Evolutionary conservation across 2,329 filamentous ascomycete genomes (phyloP).

Genomic region (Ascochyta fabae): DNA sequence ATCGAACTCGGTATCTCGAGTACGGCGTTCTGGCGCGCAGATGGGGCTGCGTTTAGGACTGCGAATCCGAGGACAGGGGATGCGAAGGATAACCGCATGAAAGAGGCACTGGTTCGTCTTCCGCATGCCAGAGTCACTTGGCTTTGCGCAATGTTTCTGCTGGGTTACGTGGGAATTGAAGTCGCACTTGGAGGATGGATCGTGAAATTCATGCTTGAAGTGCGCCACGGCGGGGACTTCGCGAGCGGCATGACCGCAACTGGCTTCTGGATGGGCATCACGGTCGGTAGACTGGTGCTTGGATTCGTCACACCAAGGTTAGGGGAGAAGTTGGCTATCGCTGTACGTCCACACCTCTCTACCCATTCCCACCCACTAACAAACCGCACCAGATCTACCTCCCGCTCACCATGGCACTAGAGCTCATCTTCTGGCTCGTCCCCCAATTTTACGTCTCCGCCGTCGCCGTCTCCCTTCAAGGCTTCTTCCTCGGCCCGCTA

Average conservation of each 20-base stretch:
- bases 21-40: conserved; percentile 69
- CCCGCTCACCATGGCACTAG: conserved; percentile 65
- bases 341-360: conserved; percentile 36
- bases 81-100: conserved; percentile 57
- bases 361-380: conserved; percentile 26
- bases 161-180: conserved; percentile 81
- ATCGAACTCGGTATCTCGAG: conserved; percentile 62
- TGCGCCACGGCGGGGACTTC: conserved; percentile 72
- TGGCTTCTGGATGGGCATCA: conserved; percentile 85
- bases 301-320: conserved; percentile 77
- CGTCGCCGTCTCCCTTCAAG: conserved; percentile 73
- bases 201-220: conserved; percentile 79
- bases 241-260: conserved; percentile 77
- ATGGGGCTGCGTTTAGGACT: conserved; percentile 63
- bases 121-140: conserved; percentile 67
- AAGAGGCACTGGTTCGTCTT: conserved; percentile 56
- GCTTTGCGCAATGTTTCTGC: conserved; percentile 75
- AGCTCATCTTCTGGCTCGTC: conserved; percentile 82
- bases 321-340: conserved; percentile 69
- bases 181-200: conserved; percentile 82
- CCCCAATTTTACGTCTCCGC: conserved; percentile 77
- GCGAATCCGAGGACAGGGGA: conserved; percentile 54
- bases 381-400: conserved; percentile 63
- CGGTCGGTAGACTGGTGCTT: conserved; percentile 72
- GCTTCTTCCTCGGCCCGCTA: conserved; percentile 80